Percentiles rank a stretch among this genome's conserved stretches.
These are phyloP conservation scores for Fistulinella staudtii DNA, from an alignment of 1,284 basidiomycete genomes.

Conservation along the genomic window DNA sequence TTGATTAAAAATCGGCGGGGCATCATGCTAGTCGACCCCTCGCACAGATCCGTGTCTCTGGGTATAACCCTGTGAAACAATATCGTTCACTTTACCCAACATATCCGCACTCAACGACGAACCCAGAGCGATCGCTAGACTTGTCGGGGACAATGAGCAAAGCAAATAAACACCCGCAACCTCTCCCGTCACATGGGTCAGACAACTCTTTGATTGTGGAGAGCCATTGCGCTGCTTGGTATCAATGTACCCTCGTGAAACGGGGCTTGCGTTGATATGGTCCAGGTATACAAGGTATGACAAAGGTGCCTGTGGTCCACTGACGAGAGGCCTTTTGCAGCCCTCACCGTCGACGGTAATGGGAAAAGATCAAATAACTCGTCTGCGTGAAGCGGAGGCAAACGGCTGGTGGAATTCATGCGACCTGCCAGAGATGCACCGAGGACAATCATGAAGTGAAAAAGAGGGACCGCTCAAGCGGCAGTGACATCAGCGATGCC, in stretches of 20 bases:
- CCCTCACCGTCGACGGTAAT: conserved; percentile 13
- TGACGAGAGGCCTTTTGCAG: conserved; percentile 4
- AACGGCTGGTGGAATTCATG: neutral
- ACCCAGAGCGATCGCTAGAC: conserved; percentile 21
- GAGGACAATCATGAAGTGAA: conserved; percentile 26
- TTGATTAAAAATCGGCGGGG: too few relatives aligned
- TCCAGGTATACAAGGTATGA: conserved; percentile 25
- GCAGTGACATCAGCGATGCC: conserved; percentile 28
- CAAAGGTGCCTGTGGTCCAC: conserved; percentile 10
- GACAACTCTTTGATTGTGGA: conserved; percentile 8
- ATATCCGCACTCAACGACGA: conserved; percentile 23
- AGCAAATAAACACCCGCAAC: conserved; percentile 8
- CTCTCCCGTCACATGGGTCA: conserved; percentile 7
- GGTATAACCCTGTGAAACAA: conserved; percentile 22
- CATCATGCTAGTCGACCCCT: too few relatives aligned
- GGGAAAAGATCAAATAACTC: conserved; percentile 20
- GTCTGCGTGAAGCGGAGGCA: neutral
- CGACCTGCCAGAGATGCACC: conserved; percentile 15
- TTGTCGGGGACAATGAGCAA: conserved; percentile 25
- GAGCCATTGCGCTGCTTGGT: too few relatives aligned
- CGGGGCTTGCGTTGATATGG: neutral
- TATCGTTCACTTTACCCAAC: conserved; percentile 25
- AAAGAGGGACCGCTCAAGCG: conserved; percentile 28
- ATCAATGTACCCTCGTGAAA: too few relatives aligned
- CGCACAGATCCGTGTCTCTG: conserved; percentile 10